Conservation (phyloP, 441 rosid genomes). For the Pelargonium fulgidum region DNA sequence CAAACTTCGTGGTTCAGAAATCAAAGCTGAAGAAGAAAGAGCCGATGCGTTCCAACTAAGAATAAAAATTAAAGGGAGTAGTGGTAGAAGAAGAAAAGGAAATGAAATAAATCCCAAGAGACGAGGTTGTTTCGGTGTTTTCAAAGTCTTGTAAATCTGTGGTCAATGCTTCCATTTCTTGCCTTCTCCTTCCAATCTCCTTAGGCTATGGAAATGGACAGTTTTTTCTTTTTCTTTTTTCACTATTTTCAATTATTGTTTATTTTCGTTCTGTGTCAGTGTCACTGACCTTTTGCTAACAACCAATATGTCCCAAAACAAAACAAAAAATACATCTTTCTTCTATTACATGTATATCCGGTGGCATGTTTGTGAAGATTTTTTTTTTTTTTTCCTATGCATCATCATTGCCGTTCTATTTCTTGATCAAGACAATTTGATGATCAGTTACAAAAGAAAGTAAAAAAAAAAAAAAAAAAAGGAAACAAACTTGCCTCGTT, state of each 20-base stretch:
- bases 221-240: slow-evolving; percentile 20
- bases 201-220: slow-evolving; percentile 38
- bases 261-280: not conserved
- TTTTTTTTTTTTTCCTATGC: not conserved
- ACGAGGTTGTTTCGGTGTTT: slow-evolving; percentile 41
- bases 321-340: not conserved
- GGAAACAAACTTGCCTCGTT: not conserved
- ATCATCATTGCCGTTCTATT: not conserved
- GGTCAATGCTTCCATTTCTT: slow-evolving; percentile 63
- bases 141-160: slow-evolving; percentile 38
- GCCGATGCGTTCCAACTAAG: slow-evolving; percentile 10
- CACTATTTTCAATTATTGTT: not conserved
- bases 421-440: not conserved
- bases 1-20: slow-evolving; percentile 16
- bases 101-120: slow-evolving; percentile 28
- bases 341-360: not conserved
- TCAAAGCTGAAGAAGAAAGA: slow-evolving; percentile 13
- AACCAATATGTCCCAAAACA: too few species aligned
- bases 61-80: not conserved
- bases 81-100: slow-evolving; percentile 18
- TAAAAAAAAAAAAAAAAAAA: not conserved
- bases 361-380: not conserved
- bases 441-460: not conserved
- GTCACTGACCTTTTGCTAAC: not conserved
- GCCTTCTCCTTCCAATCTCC: slow-evolving; percentile 42